Conservation (phyloP, 1,284 basidiomycete species). For the Cutaneotrichosporon sp. region DNA sequence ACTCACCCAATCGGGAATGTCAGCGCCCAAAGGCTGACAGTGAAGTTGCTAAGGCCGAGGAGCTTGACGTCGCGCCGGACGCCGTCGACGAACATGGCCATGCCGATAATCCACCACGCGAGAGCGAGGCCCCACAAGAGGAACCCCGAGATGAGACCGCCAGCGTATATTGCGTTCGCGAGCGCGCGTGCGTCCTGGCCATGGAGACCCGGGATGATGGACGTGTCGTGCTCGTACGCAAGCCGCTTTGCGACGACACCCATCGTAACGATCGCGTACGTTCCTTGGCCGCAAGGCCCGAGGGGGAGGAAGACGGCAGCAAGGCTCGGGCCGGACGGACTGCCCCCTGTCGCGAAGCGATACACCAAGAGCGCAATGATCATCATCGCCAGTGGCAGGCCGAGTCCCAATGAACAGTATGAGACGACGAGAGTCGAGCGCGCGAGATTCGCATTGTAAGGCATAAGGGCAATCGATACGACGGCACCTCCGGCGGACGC, state of each 20-base stretch:
- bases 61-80: conserved; percentile 17
- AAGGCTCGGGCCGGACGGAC: conserved; percentile 52
- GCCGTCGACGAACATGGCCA: conserved; percentile 32
- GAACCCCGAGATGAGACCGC: conserved; percentile 37
- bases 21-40: conserved; percentile 44
- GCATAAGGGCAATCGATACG: conserved; percentile 54
- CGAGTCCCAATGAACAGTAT: conserved; percentile 49
- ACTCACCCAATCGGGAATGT: conserved; percentile 50
- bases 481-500: conserved; percentile 61
- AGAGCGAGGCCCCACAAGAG: conserved; percentile 52
- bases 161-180: conserved; percentile 50
- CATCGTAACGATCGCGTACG: conserved; percentile 57
- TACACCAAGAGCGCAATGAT: conserved; percentile 57
- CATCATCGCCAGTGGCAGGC: conserved; percentile 54
- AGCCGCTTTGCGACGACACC: conserved; percentile 51
- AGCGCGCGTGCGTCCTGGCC: conserved; percentile 29
- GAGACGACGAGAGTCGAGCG: conserved; percentile 56
- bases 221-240: conserved; percentile 45
- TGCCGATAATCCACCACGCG: conserved; percentile 49
- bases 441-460: conserved; percentile 54
- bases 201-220: conserved; percentile 37
- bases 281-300: conserved; percentile 58
- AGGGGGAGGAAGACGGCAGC: conserved; percentile 59
- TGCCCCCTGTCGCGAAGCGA: conserved; percentile 48
- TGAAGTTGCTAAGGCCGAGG: conserved; percentile 27